Evolutionary conservation across 306 rosid genomes (phyloP), one percentile per base, ranked within the genome.

Genomic region (Cyamopsis tetragonoloba): DNA sequence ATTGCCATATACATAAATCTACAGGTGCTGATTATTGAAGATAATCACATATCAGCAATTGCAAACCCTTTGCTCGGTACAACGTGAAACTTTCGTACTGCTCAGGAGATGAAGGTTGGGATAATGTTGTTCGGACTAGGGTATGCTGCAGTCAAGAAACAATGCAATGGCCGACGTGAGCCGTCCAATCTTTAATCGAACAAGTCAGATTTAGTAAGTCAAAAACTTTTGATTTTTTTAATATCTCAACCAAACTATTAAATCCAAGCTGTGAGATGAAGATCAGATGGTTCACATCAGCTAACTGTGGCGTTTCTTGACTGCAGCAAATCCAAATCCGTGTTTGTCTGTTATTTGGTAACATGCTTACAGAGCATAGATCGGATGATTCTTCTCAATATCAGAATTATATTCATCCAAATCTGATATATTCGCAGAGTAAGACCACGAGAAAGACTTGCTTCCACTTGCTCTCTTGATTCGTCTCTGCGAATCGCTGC

Each of bases 401-500:
- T 93, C 97, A 6, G 99, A 92, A 75, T 90, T 77, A 43, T 85
- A 84, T 54, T 90, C 92, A 10, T 90, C 97, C 30, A 74, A 73
- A 68, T 88, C 96, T 8, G 99, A 93, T 53, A 90, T 69, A 66
- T 93, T 82, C 18, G 87, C 96, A 5, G 98, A 92, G 81, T 87
- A 81, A 4, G 98, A 85, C 97, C 97, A 88, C 0, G 97, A 93
- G 72, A 88, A 90, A 35, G 99, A 93, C 75, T 83, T 90, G 84
- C 96, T 90, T 78, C 95, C 95, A 43, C 87, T 80, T 0, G 95
- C 82, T 48, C 89, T 74, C 77, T 61, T 92, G 84, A 93, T 86
- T 46, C 96, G 92, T 41, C 98, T 79, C 64, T 86, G 96, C 26
- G 96, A 89, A 82, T 90, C 95, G 0, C 75, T 66, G 38, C 83